Conservation (phyloP, 2,329 filamentous ascomycete genomes). For the Fusarium sp. region DNA sequence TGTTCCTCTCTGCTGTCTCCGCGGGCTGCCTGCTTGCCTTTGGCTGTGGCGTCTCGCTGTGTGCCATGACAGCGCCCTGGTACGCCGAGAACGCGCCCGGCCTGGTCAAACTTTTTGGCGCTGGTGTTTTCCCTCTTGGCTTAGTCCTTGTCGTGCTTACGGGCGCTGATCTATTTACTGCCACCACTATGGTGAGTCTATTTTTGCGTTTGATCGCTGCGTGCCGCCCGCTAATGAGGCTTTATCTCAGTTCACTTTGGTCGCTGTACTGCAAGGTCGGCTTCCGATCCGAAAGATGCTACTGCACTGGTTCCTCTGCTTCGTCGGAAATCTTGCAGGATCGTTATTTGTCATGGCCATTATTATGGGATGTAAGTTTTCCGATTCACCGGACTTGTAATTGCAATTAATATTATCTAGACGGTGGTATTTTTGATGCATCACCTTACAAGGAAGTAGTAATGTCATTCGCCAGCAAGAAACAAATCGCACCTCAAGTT, state of each 20-base stretch:
- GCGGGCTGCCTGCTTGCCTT: conserved; percentile 43
- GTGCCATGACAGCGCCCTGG: conserved; percentile 42
- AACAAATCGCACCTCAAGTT: conserved; percentile 63
- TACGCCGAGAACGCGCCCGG: conserved; percentile 44
- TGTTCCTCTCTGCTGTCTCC: conserved; percentile 42
- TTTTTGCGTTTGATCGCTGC: rapidly evolving
- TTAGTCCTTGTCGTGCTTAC: conserved; percentile 41
- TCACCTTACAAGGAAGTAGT: conserved; percentile 60
- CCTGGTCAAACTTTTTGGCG: conserved; percentile 42
- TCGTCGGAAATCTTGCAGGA: conserved; percentile 63
- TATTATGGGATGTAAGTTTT: conserved; percentile 56
- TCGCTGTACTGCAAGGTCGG: conserved; percentile 40
- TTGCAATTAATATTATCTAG: conserved; percentile 37
- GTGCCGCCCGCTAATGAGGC: background rate
- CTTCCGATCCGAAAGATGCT: conserved; percentile 44
- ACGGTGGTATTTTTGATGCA: conserved; percentile 59
- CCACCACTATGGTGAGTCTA: conserved; percentile 40
- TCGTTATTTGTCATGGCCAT: conserved; percentile 62
- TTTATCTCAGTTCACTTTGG: conserved; percentile 38
- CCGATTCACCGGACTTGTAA: rapidly evolving
- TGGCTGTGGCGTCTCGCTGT: conserved; percentile 42
- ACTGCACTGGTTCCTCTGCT: conserved; percentile 60
- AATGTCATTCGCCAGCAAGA: conserved; percentile 61
- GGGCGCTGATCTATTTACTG: conserved; percentile 42
- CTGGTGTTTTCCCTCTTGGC: conserved; percentile 42